Percentiles rank a stretch among this genome's conserved stretches.
Evolutionary conservation across 352 stramenopile species (phyloP).

Genomic region (Phytopythium chamaehyphon): DNA sequence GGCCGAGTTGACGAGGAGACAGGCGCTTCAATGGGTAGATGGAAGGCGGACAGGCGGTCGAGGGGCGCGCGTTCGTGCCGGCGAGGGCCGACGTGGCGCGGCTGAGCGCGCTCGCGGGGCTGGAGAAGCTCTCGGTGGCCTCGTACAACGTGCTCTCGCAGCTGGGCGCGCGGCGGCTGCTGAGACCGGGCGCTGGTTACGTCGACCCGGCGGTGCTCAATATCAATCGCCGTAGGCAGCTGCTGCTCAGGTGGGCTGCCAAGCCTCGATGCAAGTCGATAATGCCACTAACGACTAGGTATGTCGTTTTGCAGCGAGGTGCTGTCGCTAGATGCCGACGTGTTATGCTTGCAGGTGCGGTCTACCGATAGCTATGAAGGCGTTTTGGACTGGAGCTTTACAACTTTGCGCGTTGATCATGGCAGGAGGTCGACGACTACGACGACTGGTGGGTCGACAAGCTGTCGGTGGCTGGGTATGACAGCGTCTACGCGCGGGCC

Average conservation of each 20-base stretch:
- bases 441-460: conserved; percentile 75
- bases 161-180: conserved; percentile 53
- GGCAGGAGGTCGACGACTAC: conserved; percentile 85
- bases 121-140: conserved; percentile 64
- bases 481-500: conserved; percentile 63
- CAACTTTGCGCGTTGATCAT: too few relatives aligned
- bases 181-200: conserved; percentile 42
- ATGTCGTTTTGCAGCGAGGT: conserved; percentile 79
- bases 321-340: conserved; percentile 68
- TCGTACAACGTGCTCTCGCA: conserved; percentile 86
- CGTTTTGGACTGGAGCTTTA: too few relatives aligned
- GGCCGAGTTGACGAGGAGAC: too few relatives aligned
- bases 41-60: too few relatives aligned
- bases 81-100: conserved; percentile 33
- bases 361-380: too few relatives aligned
- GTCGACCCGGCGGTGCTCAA: conserved; percentile 48
- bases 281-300: too few relatives aligned
- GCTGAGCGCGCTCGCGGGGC: conserved; percentile 34
- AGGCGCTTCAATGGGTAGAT: not conserved
- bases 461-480: conserved; percentile 70
- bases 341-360: conserved; percentile 76
- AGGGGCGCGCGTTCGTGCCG: conserved; percentile 50
- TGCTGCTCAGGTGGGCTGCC: conserved; percentile 38
- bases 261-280: too few relatives aligned
- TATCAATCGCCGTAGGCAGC: conserved; percentile 46